Percentiles rank a stretch among this genome's conserved stretches.
Evolutionary conservation across 2,329 filamentous ascomycete species (phyloP).

Genomic region (Huntiella bhutanensis): DNA sequence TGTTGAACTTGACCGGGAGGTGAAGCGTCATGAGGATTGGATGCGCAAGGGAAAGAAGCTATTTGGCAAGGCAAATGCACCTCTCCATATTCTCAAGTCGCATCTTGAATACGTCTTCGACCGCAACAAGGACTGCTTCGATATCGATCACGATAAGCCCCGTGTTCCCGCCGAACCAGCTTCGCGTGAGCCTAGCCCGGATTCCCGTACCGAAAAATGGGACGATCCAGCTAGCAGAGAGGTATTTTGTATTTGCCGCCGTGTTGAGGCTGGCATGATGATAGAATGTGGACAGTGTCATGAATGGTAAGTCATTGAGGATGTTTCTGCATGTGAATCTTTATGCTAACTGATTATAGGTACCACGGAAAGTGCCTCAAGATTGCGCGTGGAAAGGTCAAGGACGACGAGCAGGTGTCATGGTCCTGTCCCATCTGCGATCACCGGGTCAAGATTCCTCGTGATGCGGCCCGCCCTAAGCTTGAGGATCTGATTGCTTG

Average conservation of each 20-base stretch:
- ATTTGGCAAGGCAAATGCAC: constrained; percentile 94
- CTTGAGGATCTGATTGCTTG: constrained; percentile 73
- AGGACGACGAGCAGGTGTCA: constrained; percentile 68
- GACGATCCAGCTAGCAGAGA: constrained; percentile 48
- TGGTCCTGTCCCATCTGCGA: constrained; percentile 98
- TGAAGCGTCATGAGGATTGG: constrained; percentile 94
- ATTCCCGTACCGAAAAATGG: constrained; percentile 33
- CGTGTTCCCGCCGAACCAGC: constrained; percentile 80
- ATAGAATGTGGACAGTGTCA: constrained; percentile 97
- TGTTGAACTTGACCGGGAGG: constrained; percentile 80
- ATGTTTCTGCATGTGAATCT: neutral
- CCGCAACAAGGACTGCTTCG: constrained; percentile 80
- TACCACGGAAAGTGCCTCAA: constrained; percentile 98
- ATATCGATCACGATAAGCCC: constrained; percentile 66
- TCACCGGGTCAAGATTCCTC: constrained; percentile 89
- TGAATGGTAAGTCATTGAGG: constrained; percentile 55
- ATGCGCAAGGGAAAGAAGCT: constrained; percentile 96
- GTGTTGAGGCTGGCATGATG: constrained; percentile 93
- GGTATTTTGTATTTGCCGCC: constrained; percentile 93
- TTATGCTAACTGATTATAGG: constrained; percentile 25
- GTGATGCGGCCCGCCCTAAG: constrained; percentile 87
- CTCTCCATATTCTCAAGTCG: constrained; percentile 81
- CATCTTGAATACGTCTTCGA: constrained; percentile 89
- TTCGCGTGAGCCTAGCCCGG: constrained; percentile 55
- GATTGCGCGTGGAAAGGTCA: constrained; percentile 91